Evolutionary conservation across 306 rosid species (phyloP).

Genomic region (Lotus japonicus): DNA sequence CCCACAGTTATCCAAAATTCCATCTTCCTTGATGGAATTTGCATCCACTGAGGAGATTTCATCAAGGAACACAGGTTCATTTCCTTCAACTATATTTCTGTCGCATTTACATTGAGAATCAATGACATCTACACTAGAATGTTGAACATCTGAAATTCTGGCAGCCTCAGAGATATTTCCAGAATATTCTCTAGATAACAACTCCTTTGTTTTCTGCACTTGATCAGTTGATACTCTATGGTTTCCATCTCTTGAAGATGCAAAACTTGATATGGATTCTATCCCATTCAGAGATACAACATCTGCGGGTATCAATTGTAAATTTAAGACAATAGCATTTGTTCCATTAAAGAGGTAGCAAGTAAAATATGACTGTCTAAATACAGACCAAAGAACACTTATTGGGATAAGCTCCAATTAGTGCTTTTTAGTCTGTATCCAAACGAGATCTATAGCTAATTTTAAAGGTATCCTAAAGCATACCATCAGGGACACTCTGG

Average conservation of each 20-base stretch:
- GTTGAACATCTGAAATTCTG: slow-evolving; percentile 34
- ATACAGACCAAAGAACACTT: too few species aligned
- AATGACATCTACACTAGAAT: slow-evolving; percentile 27
- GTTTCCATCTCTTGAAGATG: slow-evolving; percentile 43
- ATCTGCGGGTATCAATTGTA: slow-evolving; percentile 40
- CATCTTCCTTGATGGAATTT: slow-evolving; percentile 51
- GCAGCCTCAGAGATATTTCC: slow-evolving; percentile 27
- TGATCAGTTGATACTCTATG: slow-evolving; percentile 38
- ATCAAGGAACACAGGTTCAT: slow-evolving; percentile 64
- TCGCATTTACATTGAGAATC: slow-evolving; percentile 36
- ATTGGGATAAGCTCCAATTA: too few species aligned
- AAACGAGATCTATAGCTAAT: background rate
- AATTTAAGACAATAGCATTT: background rate
- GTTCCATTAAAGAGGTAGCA: background rate
- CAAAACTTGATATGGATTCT: slow-evolving; percentile 45
- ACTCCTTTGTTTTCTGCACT: slow-evolving; percentile 30
- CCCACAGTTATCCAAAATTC: slow-evolving; percentile 74
- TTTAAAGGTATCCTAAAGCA: background rate
- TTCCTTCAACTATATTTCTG: slow-evolving; percentile 43
- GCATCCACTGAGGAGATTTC: slow-evolving; percentile 69
- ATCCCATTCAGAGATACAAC: slow-evolving; percentile 42
- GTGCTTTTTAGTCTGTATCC: too few species aligned
- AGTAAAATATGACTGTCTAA: too few species aligned
- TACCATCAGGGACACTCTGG: slow-evolving; percentile 87
- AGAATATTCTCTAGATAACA: slow-evolving; percentile 23